These are phyloP conservation scores for Ceratocystis alfenasii DNA, from an alignment of 2,329 filamentous ascomycete genomes.

Conservation along the genomic window DNA sequence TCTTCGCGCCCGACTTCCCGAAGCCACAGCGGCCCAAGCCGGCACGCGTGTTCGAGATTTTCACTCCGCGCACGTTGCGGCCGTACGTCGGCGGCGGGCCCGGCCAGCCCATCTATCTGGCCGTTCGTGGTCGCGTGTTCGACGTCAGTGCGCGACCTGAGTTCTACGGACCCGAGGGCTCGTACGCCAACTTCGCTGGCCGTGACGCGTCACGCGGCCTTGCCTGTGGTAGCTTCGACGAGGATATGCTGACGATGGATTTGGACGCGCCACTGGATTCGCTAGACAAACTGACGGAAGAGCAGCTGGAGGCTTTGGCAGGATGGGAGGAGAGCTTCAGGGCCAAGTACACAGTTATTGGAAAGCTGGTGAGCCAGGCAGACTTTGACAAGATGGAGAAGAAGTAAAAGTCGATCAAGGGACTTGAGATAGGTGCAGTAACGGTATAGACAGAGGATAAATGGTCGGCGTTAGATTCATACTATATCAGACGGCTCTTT, in stretches of 20 bases:
- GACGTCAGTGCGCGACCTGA: constrained; percentile 78
- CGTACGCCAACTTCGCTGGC: constrained; percentile 93
- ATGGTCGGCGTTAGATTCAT: not conserved
- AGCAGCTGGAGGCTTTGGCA: constrained; percentile 69
- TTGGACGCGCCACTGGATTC: constrained; percentile 71
- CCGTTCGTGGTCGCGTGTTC: constrained; percentile 83
- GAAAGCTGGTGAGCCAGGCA: constrained; percentile 55
- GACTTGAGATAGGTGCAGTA: not conserved
- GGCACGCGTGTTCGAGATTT: constrained; percentile 52
- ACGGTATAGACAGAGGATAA: not conserved
- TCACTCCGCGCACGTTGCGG: constrained; percentile 69
- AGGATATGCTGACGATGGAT: constrained; percentile 88
- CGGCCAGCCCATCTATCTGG: constrained; percentile 67
- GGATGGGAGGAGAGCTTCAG: constrained; percentile 91
- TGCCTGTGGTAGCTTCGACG: constrained; percentile 84
- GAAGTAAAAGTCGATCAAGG: constrained; percentile 19
- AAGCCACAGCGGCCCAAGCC: constrained; percentile 36
- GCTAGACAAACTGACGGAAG: constrained; percentile 56
- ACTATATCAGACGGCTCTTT: not conserved
- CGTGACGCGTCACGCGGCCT: constrained; percentile 80
- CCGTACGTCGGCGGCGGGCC: constrained; percentile 62
- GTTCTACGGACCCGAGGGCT: constrained; percentile 92
- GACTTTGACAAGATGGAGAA: constrained; percentile 28
- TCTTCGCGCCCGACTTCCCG: constrained; percentile 31
- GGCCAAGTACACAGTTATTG: constrained; percentile 93